These are phyloP conservation scores for Adansonia madagascariensis DNA, from an alignment of 441 rosid genomes.

Conservation along the genomic window DNA sequence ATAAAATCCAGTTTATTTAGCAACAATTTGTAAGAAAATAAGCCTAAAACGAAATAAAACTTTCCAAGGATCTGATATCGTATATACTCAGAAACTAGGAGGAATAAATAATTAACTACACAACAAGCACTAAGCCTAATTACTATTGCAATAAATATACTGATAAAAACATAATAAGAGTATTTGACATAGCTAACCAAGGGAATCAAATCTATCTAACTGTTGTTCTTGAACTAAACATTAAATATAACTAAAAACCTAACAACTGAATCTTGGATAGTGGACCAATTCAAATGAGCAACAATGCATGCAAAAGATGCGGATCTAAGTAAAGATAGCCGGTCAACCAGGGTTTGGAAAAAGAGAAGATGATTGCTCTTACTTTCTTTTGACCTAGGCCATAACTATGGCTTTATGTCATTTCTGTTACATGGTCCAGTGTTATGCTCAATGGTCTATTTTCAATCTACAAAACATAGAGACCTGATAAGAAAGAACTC, in stretches of 20 bases:
- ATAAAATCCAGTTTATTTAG: not conserved
- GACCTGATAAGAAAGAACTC: not conserved
- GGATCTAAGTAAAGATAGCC: not conserved
- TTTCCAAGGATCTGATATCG: not conserved
- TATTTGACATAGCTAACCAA: not conserved
- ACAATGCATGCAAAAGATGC: not conserved
- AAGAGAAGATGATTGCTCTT: not conserved
- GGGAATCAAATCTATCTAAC: slow-evolving; percentile 2
- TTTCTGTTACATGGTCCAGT: not conserved
- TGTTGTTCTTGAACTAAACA: slow-evolving; percentile 8
- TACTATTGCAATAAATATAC: slow-evolving; percentile 5
- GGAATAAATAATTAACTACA: not conserved
- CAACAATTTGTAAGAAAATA: slow-evolving; percentile 7
- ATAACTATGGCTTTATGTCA: not conserved
- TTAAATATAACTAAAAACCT: not conserved
- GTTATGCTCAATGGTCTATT: not conserved
- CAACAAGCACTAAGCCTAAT: not conserved
- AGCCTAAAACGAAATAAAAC: not conserved
- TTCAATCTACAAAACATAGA: not conserved
- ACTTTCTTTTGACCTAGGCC: not conserved
- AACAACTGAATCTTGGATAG: not conserved
- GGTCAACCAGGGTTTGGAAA: not conserved
- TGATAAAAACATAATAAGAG: not conserved
- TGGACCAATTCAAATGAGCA: not conserved
- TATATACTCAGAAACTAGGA: not conserved